A percentile compares a stretch with the other conserved stretches of the same genome.
phyloP scores from a whole-genome alignment of 805 yeast genomes.

The Pichia exigua region DNA sequence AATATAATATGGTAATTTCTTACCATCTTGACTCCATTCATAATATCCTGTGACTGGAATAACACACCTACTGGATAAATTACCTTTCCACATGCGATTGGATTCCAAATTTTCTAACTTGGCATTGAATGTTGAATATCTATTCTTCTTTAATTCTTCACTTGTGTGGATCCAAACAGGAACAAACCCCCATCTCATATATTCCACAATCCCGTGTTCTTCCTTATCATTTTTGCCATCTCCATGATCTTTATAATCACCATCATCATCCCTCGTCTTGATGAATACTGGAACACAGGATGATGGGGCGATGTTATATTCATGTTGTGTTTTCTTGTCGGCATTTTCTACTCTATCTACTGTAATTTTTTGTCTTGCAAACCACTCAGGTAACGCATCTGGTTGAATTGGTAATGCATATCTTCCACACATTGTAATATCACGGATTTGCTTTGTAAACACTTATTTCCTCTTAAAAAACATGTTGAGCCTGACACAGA shows the following conservation, averaged over 20 bases:
- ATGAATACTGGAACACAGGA: conserved; percentile 36
- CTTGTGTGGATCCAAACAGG: conserved; percentile 53
- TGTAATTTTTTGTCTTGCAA: conserved; percentile 19
- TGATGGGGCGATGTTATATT: conserved; percentile 62
- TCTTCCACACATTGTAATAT: conserved; percentile 28
- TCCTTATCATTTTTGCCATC: background rate
- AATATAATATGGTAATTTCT: conserved; percentile 60
- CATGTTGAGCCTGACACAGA: background rate
- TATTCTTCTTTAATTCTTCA: conserved; percentile 24
- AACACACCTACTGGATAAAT: conserved; percentile 51
- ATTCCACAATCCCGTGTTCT: conserved; percentile 24
- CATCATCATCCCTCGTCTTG: background rate
- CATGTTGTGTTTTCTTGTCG: conserved; percentile 22
- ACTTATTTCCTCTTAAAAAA: background rate
- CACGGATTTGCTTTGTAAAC: background rate
- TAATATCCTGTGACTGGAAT: conserved; percentile 79
- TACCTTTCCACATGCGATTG: conserved; percentile 50
- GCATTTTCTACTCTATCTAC: conserved; percentile 22
- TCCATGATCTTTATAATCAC: background rate
- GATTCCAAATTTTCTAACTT: conserved; percentile 52
- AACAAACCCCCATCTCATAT: conserved; percentile 76
- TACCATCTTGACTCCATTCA: conserved; percentile 53
- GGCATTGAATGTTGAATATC: conserved; percentile 63
- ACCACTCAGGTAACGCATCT: conserved; percentile 37
- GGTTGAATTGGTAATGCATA: conserved; percentile 29